Evolutionary conservation across 495 filamentous ascomycete species (phyloP), one percentile per base, ranked within the genome.

Genomic region (Trichoderma reesei): DNA sequence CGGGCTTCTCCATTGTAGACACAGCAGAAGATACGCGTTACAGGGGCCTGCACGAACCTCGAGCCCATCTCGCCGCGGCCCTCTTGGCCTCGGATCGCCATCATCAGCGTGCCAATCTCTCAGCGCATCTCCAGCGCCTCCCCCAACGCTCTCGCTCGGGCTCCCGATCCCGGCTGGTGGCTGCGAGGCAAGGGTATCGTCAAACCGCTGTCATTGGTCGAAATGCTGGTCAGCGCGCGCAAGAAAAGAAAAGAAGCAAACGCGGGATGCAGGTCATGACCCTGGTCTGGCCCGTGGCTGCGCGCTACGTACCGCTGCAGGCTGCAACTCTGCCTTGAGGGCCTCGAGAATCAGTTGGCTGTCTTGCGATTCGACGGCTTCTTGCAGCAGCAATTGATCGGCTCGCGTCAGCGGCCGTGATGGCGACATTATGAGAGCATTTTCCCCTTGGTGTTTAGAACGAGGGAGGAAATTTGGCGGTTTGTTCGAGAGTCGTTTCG

Each of bases 281-380:
- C 37, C 60, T 11, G 36, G 60, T 36, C 60, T 26, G 31, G 37
- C 36, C 36, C 16, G 34, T 5, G 51, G 20, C 26, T 26, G 26
- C 26, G 26, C 26, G 26, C 26, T 44, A 65, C 63, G 37, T 59
- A 65, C 63, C 51, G 37, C n/a, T 38, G 42, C 46, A 14, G 59
- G 54, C 0, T 46, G 34, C 9, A 65, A 60, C 37, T 46, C 36
- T 5, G n/a, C 56, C 37, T 20, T 60, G 0, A 60, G 38, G 6
- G 51, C 54, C 14, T 65, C 63, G 33, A 60, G 39, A 33, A 65
- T 44, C 5, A 41, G 41, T 36, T 60, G 63, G 54, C 63, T 65
- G 63, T 65, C 63, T 33, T 65, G 63, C 31, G 39, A 39, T 14
- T 61, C 60, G 37, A 11, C 10, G 60, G 6, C n/a, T 39, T 61